Evolutionary conservation across 2,329 filamentous ascomycete genomes (phyloP), one percentile per base, ranked within the genome.

Genomic region (Fusarium continuum): DNA sequence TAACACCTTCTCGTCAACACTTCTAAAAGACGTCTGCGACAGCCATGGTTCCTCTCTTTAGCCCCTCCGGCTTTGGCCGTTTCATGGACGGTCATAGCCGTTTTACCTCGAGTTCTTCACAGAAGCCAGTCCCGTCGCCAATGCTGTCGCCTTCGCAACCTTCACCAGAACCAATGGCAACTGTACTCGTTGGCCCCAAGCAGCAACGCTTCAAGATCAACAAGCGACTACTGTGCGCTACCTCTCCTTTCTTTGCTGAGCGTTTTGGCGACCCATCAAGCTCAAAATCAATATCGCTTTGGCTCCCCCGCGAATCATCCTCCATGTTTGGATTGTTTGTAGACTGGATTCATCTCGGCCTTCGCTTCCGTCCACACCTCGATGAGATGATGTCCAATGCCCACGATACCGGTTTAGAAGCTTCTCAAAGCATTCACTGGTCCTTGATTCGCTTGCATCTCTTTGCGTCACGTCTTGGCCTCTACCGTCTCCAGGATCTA

Each of bases 391-490:
- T 82, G 23, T 53, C 64, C 28, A 56, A 61, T 17, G 74, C 74
- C 47, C 67, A 73, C 53, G 58, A 74, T 41, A 67, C 72, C 20
- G 69, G 68, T 16, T 55, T 68, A 16, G 65, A 70, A 26, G 65
- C 70, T 9, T 71, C 65, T 65, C 77, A 76, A 65, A 76, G 76
- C 25, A 75, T 86, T 5, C 84, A 85, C 71, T 86, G 83, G 82
- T 80, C 82, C 56, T 76, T 87, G 7, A 81, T 86, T 48, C 80
- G 80, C 29, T 76, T 87, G 11, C 85, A 87, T 67, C 77, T 87
- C 46, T 87, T 87, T 72, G 85, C 84, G 36, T 80, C 83, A 4
- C 75, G 78, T 49, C 79, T 85, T 64, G 78, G 78, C 43, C 74
- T 86, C 4, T 73, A 79, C 23, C 76, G 77, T 8, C 77, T 87